Conservation (phyloP, 768 basidiomycete species). For the Phaeotremella skinneri region DNA sequence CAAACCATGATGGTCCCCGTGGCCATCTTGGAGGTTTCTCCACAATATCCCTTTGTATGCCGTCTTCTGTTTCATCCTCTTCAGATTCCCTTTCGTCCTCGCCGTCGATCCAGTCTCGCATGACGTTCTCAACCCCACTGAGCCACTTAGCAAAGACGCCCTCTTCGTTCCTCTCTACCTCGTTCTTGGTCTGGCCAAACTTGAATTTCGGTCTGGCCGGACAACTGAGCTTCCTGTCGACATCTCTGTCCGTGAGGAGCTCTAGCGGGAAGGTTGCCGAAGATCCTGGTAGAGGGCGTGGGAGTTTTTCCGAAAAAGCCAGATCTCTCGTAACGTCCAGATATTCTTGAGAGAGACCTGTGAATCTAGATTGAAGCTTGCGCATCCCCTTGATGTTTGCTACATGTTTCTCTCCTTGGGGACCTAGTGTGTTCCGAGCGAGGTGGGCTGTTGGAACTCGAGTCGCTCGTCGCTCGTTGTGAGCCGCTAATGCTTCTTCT, state of each 20-base stretch:
- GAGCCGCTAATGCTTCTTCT: background rate
- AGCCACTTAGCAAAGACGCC: slow-evolving; percentile 79
- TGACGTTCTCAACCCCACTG: slow-evolving; percentile 60
- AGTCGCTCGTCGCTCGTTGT: background rate
- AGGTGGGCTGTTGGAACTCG: background rate
- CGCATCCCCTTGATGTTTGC: background rate
- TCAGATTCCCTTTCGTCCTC: slow-evolving; percentile 24
- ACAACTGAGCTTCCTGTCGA: slow-evolving; percentile 51
- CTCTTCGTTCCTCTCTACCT: slow-evolving; percentile 88
- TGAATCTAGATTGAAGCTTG: slow-evolving; percentile 38
- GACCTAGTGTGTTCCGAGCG: slow-evolving; percentile 8
- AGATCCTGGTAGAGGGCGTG: slow-evolving; percentile 35
- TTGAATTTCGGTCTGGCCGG: slow-evolving; percentile 82
- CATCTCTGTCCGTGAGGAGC: slow-evolving; percentile 26
- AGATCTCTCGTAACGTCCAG: slow-evolving; percentile 37
- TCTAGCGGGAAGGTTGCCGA: slow-evolving; percentile 33
- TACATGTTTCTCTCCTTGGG: background rate
- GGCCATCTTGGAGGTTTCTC: slow-evolving; percentile 18
- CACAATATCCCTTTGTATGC: slow-evolving; percentile 42
- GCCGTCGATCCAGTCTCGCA: slow-evolving; percentile 57
- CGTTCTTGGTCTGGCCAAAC: slow-evolving; percentile 78
- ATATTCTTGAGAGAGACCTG: slow-evolving; percentile 39
- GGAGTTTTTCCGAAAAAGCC: slow-evolving; percentile 33
- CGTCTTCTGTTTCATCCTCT: slow-evolving; percentile 75
- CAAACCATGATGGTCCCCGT: slow-evolving; percentile 84